Evolutionary conservation across 1,139 yeast genomes (phyloP), one percentile per base, ranked within the genome.

Genomic region (Zygosaccharomyces sapae): DNA sequence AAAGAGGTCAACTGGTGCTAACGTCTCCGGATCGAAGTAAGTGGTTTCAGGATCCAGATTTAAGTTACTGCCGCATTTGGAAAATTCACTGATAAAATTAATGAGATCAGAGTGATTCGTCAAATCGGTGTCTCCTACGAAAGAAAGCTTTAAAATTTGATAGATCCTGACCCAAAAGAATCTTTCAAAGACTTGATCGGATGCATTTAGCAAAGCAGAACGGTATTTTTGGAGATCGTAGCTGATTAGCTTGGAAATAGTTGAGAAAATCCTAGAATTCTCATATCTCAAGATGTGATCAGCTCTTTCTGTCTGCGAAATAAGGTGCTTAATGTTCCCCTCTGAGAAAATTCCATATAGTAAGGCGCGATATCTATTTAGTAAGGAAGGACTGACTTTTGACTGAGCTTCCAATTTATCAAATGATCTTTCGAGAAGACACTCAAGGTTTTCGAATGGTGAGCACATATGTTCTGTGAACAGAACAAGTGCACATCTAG

Each of bases 401-500:
- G 37, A 57, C 10, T 13, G 52, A 31, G 46, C 43, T 4, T 65
- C 64, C 39, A 61, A 52, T 35, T 46, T 50, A 19, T 35, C 37
- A 10, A 47, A n/a, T 25, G 39, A 22, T 43, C 43, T 31, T 57
- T 50, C 8, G 10, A 46, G 13, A 16, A 33, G 34, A 22, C 20
- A 19, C 12, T 52, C 29, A 16, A 67, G 47, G 8, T 67, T 46
- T 56, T 68, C 70, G 5, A 50, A 51, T 1, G 63, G 22, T 1
- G 60, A 50, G 8, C 75, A 67, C 1, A 71, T 52, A 1, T 57
- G 51, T 3, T 64, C 58, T 5, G 81, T 83, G 56, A 87, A 72
- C 84, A 90, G 86, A 1, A 90, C 72, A 79, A 92, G 82, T 6
- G 96, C 96, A 71, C 97, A 90, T 65, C 98, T 77, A 66, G 94